A percentile compares a stretch with the other conserved stretches of the same genome.
These are phyloP conservation scores for Rhynchosporium graminicola DNA, from an alignment of 2,329 filamentous ascomycete genomes.

Conservation along the genomic window DNA sequence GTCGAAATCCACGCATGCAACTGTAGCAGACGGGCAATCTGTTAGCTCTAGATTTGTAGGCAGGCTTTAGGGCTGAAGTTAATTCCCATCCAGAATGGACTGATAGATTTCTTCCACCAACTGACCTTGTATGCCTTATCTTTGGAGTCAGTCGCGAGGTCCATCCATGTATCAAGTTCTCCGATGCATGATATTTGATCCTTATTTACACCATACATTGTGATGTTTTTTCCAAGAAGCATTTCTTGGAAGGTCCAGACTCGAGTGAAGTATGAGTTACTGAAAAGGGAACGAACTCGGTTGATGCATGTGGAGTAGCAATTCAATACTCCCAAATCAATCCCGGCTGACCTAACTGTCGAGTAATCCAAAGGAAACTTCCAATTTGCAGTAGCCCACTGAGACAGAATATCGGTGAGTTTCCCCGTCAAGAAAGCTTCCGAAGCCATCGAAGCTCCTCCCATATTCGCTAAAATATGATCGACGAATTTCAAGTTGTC, in stretches of 20 bases:
- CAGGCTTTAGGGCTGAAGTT: too few relatives aligned
- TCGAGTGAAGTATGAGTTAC: constrained; percentile 19
- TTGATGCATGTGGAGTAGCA: constrained; percentile 24
- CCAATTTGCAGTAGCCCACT: constrained; percentile 19
- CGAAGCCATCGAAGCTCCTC: constrained; percentile 32
- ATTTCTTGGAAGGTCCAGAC: constrained; percentile 26
- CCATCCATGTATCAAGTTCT: constrained; percentile 26
- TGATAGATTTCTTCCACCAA: too few relatives aligned
- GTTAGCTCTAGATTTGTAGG: too few relatives aligned
- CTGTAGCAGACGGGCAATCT: not conserved
- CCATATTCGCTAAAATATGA: constrained; percentile 34
- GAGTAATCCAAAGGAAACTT: constrained; percentile 14
- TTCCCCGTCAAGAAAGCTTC: constrained; percentile 30
- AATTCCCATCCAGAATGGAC: too few relatives aligned
- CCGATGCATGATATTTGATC: constrained; percentile 20
- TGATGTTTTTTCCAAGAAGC: constrained; percentile 23
- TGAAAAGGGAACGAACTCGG: constrained; percentile 18
- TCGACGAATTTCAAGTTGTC: constrained; percentile 40
- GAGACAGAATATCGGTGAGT: constrained; percentile 25
- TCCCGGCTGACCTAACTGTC: constrained; percentile 17
- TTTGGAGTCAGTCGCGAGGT: constrained; percentile 22
- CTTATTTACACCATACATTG: constrained; percentile 21
- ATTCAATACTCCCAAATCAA: constrained; percentile 21
- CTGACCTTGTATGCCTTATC: constrained; percentile 21
- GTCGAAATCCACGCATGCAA: constrained; percentile 19